These are phyloP conservation scores for Aechmea fasciata DNA, from an alignment of 176 grass and related monocot species.

Conservation along the genomic window DNA sequence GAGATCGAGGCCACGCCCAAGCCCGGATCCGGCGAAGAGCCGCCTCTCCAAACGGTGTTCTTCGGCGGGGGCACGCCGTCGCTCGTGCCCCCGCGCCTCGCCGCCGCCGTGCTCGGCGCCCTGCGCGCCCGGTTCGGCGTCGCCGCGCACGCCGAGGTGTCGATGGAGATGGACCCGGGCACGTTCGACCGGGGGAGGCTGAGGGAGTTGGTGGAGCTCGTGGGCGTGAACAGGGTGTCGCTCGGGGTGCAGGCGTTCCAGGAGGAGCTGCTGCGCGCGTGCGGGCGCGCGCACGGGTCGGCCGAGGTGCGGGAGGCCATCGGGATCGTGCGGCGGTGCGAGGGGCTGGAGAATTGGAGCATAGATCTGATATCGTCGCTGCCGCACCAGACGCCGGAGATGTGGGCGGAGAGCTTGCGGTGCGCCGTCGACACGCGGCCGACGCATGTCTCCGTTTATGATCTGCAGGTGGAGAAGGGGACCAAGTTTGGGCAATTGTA, in stretches of 20 bases:
- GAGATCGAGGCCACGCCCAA: constrained; percentile 46
- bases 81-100: constrained; percentile 54
- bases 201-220: constrained; percentile 34
- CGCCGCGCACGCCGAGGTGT: constrained; percentile 46
- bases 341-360: constrained; percentile 79
- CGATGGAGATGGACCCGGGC: constrained; percentile 84
- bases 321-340: constrained; percentile 34
- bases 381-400: constrained; percentile 58
- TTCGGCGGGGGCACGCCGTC: constrained; percentile 80
- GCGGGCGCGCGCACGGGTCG: constrained; percentile 67
- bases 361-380: constrained; percentile 87
- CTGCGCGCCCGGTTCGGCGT: constrained; percentile 47
- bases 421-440: constrained; percentile 45
- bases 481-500: constrained; percentile 80
- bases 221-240: constrained; percentile 75
- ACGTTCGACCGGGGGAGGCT: constrained; percentile 53
- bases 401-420: constrained; percentile 86
- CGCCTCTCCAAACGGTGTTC: constrained; percentile 69
- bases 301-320: constrained; percentile 67
- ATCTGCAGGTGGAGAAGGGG: constrained; percentile 81
- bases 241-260: constrained; percentile 80
- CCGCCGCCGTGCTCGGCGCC: constrained; percentile 47
- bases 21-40: constrained; percentile 22
- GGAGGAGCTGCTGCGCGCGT: constrained; percentile 55
- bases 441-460: constrained; percentile 66